Conservation (phyloP, 2,329 filamentous ascomycete genomes). For the Xylogone sp. region DNA sequence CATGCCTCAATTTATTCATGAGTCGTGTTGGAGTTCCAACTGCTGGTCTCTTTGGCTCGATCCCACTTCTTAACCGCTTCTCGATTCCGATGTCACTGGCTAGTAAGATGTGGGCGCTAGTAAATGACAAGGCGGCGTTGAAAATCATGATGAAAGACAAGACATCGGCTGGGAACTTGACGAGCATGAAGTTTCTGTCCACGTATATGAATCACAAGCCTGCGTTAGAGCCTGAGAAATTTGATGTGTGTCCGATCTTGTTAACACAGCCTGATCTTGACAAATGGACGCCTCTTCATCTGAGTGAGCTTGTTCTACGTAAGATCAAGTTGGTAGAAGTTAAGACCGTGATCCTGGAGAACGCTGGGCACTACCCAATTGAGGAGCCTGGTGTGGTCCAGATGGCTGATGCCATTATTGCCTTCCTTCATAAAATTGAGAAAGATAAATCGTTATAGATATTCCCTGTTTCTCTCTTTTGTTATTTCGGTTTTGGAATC, state of each 20-base stretch:
- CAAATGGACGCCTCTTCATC: conserved; percentile 6
- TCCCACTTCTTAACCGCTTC: not conserved
- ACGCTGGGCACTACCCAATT: conserved; percentile 4
- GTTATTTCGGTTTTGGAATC: not conserved
- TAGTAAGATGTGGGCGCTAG: conserved; percentile 5
- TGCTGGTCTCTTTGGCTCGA: not conserved
- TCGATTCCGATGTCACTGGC: conserved; percentile 5
- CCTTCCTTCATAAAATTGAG: conserved; percentile 24
- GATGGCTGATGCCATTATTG: conserved; percentile 6
- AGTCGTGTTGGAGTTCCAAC: conserved; percentile 5
- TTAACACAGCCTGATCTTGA: conserved; percentile 5
- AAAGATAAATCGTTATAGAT: not conserved
- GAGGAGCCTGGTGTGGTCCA: conserved; percentile 2
- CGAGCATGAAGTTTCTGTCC: conserved; percentile 5
- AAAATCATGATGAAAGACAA: conserved; percentile 6
- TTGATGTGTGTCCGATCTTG: conserved; percentile 5
- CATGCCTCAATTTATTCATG: conserved; percentile 6
- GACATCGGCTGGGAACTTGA: conserved; percentile 5
- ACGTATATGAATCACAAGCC: conserved; percentile 4
- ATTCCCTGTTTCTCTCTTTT: not conserved
- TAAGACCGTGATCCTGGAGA: conserved; percentile 4
- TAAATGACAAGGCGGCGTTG: conserved; percentile 2
- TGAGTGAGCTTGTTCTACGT: conserved; percentile 1
- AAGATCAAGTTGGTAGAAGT: conserved; percentile 4
- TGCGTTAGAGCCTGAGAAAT: conserved; percentile 3